Percentiles rank a stretch among this genome's conserved stretches.
These are phyloP conservation scores for Besnoitia besnoiti DNA, from an alignment of 169 alveolate species.

Conservation along the genomic window DNA sequence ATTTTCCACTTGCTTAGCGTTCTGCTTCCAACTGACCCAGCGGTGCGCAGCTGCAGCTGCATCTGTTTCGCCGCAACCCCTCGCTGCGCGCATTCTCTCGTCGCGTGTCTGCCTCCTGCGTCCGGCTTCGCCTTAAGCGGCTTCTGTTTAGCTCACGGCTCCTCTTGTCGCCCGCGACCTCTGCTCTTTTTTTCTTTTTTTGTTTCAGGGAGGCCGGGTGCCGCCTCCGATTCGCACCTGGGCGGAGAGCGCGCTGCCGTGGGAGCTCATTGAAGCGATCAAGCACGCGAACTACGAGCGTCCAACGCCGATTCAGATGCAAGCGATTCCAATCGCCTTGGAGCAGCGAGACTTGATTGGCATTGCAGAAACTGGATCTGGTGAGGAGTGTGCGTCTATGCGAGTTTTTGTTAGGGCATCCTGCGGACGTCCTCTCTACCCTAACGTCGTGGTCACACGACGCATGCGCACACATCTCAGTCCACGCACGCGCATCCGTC, in stretches of 20 bases:
- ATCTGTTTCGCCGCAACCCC: no score
- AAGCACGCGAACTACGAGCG: constrained; percentile 71
- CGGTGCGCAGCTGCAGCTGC: no score
- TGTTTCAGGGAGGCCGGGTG: constrained; percentile 83
- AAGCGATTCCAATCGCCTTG: constrained; percentile 94
- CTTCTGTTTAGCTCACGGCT: not conserved
- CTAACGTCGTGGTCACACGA: no score
- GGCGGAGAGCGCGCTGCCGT: constrained; percentile 86
- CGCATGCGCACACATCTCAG: constrained; percentile 14
- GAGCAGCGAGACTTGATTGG: constrained; percentile 96
- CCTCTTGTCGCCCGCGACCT: not conserved
- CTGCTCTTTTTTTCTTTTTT: not conserved
- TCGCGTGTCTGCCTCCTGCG: not conserved
- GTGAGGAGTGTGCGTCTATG: constrained; percentile 36
- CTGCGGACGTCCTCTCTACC: no score
- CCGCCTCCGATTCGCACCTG: constrained; percentile 95
- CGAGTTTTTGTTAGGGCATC: constrained; percentile 83
- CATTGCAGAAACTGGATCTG: constrained; percentile 97
- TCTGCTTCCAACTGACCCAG: no score
- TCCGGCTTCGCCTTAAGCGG: not conserved
- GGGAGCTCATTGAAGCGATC: constrained; percentile 81
- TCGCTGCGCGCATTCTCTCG: no score
- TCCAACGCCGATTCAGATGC: constrained; percentile 98
- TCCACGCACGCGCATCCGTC: not conserved
- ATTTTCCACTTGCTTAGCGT: no score